Conservation (phyloP, 345 rosid genomes). For the Limnanthes douglasii region DNA sequence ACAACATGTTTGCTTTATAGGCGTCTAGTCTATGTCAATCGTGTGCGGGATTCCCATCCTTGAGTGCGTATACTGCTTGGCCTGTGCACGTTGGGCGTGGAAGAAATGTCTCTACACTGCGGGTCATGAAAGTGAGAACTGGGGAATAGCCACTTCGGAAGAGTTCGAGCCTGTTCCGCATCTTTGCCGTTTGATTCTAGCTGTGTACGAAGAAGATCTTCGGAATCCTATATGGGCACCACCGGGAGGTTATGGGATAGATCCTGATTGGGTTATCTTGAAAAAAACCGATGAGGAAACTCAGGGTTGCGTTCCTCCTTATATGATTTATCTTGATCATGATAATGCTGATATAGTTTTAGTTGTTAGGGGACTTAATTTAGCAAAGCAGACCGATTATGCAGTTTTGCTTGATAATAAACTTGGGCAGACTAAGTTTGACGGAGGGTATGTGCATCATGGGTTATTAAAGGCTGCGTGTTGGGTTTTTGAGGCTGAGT, state of each 20-base stretch:
- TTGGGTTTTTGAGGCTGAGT: conserved; percentile 67
- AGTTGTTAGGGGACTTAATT: conserved; percentile 68
- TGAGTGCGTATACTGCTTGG: conserved; percentile 86
- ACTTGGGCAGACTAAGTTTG: conserved; percentile 75
- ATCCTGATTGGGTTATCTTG: conserved; percentile 49
- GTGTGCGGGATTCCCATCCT: conserved; percentile 68
- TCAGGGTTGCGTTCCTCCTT: conserved; percentile 55
- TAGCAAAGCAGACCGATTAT: conserved; percentile 76
- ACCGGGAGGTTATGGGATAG: conserved; percentile 66
- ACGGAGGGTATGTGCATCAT: conserved; percentile 88
- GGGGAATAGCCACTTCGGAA: conserved; percentile 67
- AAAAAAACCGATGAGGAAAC: conserved; percentile 56
- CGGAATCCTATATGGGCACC: conserved; percentile 75
- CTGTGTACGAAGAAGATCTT: conserved; percentile 74
- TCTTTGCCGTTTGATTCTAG: conserved; percentile 52
- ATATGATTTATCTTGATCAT: conserved; percentile 76
- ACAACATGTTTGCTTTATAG: conserved; percentile 25
- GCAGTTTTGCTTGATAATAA: conserved; percentile 82
- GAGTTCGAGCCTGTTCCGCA: conserved; percentile 79
- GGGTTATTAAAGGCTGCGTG: conserved; percentile 74
- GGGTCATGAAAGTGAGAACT: conserved; percentile 76
- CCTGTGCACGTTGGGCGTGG: conserved; percentile 81
- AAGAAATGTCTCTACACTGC: conserved; percentile 79
- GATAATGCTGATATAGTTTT: conserved; percentile 40
- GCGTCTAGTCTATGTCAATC: conserved; percentile 67